Evolutionary conservation across 1,284 basidiomycete genomes (phyloP).

Genomic region (Ustilago lituana): DNA sequence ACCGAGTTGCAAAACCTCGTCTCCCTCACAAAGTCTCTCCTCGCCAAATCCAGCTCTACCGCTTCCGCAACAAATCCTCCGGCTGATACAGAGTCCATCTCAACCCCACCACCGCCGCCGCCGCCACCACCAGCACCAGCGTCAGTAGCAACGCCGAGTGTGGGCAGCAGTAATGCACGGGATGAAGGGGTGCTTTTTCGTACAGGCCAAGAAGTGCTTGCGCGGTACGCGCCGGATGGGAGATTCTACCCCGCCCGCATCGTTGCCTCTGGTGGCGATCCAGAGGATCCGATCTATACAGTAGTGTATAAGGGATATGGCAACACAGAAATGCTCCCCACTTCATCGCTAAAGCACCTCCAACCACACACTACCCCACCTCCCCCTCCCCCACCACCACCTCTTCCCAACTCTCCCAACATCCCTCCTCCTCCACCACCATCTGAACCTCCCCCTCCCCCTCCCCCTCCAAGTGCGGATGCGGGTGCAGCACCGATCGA

Average conservation of each 20-base stretch:
- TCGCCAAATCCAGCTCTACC: too few relatives aligned
- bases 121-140: neutral
- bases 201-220: conserved; percentile 93
- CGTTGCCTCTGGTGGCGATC: conserved; percentile 80
- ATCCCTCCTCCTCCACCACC: neutral
- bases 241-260: conserved; percentile 57
- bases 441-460: neutral
- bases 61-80: too few relatives aligned
- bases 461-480: neutral
- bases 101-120: neutral
- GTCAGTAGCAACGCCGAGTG: too few relatives aligned
- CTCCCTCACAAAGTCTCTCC: conserved; percentile 74
- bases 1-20: conserved; percentile 90
- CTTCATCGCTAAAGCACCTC: conserved; percentile 74
- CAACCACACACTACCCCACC: neutral
- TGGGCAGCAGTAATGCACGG: neutral
- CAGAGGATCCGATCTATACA: conserved; percentile 85
- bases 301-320: conserved; percentile 96
- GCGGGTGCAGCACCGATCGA: conserved; percentile 7
- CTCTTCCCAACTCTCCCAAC: neutral
- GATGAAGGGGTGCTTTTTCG: conserved; percentile 1
- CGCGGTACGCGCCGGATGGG: conserved; percentile 74
- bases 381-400: neutral
- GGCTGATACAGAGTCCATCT: too few relatives aligned
- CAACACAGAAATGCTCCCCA: conserved; percentile 86